Evolutionary conservation across 306 rosid genomes (phyloP), one percentile per base, ranked within the genome.

Genomic region (Sophora flavescens): DNA sequence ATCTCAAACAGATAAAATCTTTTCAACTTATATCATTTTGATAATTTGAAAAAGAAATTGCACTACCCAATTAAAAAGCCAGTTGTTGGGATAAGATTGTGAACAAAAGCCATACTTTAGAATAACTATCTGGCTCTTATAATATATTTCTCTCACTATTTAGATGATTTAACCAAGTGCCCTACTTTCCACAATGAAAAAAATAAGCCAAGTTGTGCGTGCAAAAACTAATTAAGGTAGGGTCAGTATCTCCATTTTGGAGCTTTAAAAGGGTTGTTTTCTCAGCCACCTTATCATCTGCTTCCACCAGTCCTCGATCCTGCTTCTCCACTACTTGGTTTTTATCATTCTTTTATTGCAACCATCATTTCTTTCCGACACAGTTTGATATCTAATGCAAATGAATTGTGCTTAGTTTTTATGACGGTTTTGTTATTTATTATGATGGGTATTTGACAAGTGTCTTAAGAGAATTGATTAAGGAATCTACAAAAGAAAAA

Each of bases 281-380:
- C 74, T 76, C 66, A 18, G 63, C 83, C 80, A 82, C 60, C 83
- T 78, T 75, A 69, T 83, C 81, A 80, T 48, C 81, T 76, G 67
- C 76, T 62, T 70, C 76, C 84, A 87, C 82, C 84, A 73, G 63
- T 72, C 81, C 68, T 68, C 32, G 44, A 80, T 81, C 83, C 78
- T 81, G 81, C 87, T 78, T 77, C 81, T 81, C 64, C 87, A 88
- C 96, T 86, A 73, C 76, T 72, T 64, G 3, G 28, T 30, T 86
- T 80, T 72, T 74, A 41, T 74, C 54, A 48, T 68, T 83, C 72
- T 78, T 76, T 81, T 59, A 32, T 78, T 76, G 72, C 82, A 78
- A 67, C 80, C 61, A 73, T 84, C 72, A 70, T 77, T 78, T 67
- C 74, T 70, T 68, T 32, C 47, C 28, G 12, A 18, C 47, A 81